Percentiles rank a stretch among this genome's conserved stretches.
Evolutionary conservation across 2,329 filamentous ascomycete species (phyloP).

Genomic region (Fusarium transvaalense): DNA sequence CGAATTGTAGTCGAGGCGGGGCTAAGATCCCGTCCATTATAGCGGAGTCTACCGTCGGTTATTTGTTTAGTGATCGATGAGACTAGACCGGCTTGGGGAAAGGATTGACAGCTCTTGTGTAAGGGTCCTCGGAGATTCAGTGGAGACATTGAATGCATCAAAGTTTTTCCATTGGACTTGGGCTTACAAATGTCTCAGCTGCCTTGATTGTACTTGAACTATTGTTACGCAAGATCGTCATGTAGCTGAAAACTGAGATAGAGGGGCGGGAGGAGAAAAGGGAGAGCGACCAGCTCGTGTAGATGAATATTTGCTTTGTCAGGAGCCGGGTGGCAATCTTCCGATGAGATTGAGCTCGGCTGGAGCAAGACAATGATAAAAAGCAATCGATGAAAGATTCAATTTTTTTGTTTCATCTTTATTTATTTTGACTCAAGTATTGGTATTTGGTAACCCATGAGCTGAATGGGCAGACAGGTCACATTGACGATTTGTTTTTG

Average conservation of each 20-base stretch:
- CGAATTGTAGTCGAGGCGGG: constrained; percentile 11
- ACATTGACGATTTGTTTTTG: background rate
- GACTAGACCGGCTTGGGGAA: background rate
- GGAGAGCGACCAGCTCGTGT: background rate
- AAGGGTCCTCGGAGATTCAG: background rate
- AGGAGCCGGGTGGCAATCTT: background rate
- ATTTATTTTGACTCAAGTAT: background rate
- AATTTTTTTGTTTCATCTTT: background rate
- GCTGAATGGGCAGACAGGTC: background rate
- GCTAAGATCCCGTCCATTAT: background rate
- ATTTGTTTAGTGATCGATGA: constrained; percentile 16
- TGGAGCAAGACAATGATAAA: background rate
- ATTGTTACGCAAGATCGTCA: background rate
- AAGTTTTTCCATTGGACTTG: constrained; percentile 18
- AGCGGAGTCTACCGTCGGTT: background rate
- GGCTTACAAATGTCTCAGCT: constrained; percentile 17
- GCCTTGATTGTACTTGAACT: background rate
- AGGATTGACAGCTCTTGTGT: background rate
- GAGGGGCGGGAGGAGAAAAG: background rate
- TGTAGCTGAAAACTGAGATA: background rate
- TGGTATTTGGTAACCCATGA: background rate
- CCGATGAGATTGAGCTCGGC: background rate
- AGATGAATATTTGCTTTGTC: background rate
- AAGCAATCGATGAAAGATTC: background rate
- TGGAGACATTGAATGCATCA: background rate